Conservation (phyloP, 306 rosid species). For the Cucumis melo region DNA sequence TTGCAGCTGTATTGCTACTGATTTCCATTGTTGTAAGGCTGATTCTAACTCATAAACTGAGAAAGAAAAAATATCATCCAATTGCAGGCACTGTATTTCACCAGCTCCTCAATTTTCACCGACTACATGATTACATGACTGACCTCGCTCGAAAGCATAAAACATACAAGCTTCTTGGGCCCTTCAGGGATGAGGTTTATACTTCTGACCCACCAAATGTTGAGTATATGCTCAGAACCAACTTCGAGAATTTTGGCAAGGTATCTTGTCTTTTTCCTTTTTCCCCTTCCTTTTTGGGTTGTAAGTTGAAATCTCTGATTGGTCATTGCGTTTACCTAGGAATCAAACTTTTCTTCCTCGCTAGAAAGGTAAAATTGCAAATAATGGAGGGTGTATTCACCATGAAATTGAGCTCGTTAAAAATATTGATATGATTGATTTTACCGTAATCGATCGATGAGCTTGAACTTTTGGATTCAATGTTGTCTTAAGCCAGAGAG, state of each 20-base stretch:
- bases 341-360: not conserved
- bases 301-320: not conserved
- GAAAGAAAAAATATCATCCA: conserved; percentile 46
- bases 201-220: conserved; percentile 62
- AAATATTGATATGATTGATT: too few species aligned
- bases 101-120: conserved; percentile 53
- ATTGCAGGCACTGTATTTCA: conserved; percentile 57
- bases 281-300: not conserved
- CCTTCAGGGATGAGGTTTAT: conserved; percentile 48
- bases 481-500: not conserved
- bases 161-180: conserved; percentile 58
- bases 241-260: conserved; percentile 76
- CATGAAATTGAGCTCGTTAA: not conserved
- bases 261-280: conserved; percentile 7
- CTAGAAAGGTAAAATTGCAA: not conserved
- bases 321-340: not conserved
- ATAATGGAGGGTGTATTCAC: not conserved
- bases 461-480: not conserved
- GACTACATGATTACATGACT: conserved; percentile 71
- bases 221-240: conserved; percentile 73
- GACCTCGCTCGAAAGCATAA: conserved; percentile 50
- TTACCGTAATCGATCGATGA: too few species aligned
- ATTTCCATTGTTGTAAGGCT: conserved; percentile 15
- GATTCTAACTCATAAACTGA: conserved; percentile 9
- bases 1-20: conserved; percentile 18